Evolutionary conservation across 441 rosid species (phyloP).

Genomic region (Adansonia gregorii): DNA sequence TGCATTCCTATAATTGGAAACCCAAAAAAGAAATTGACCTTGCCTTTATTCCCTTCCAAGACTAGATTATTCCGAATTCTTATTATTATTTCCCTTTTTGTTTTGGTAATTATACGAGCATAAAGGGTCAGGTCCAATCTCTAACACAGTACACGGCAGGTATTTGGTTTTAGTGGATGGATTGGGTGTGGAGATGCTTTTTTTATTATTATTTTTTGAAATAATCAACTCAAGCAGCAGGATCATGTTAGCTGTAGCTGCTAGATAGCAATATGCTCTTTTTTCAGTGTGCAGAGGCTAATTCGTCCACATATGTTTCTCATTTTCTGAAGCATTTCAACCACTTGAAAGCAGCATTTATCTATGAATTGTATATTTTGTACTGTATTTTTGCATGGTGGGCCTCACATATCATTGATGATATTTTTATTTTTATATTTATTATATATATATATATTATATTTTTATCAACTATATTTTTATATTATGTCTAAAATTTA

Average conservation of each 20-base stretch:
- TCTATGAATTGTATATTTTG: neutral
- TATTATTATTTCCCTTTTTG: neutral
- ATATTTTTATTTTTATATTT: no score
- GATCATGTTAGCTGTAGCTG: neutral
- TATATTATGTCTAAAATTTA: no score
- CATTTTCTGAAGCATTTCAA: neutral
- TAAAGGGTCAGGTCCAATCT: constrained; percentile 13
- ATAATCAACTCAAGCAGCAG: neutral
- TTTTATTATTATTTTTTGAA: neutral
- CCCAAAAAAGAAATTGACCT: neutral
- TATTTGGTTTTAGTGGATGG: neutral
- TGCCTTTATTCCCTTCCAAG: neutral
- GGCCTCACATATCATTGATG: constrained; percentile 6
- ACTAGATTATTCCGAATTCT: neutral
- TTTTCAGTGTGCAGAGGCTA: constrained; percentile 3
- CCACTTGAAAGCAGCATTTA: neutral
- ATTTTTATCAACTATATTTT: no score
- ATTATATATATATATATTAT: no score
- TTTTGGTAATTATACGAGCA: neutral
- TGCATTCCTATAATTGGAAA: neutral
- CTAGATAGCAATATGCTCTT: neutral
- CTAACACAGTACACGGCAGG: neutral
- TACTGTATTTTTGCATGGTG: constrained; percentile 9
- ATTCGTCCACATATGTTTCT: neutral
- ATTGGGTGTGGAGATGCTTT: neutral